These are phyloP conservation scores for Curvularia lunata DNA, from an alignment of 2,329 filamentous ascomycete genomes.

Conservation along the genomic window DNA sequence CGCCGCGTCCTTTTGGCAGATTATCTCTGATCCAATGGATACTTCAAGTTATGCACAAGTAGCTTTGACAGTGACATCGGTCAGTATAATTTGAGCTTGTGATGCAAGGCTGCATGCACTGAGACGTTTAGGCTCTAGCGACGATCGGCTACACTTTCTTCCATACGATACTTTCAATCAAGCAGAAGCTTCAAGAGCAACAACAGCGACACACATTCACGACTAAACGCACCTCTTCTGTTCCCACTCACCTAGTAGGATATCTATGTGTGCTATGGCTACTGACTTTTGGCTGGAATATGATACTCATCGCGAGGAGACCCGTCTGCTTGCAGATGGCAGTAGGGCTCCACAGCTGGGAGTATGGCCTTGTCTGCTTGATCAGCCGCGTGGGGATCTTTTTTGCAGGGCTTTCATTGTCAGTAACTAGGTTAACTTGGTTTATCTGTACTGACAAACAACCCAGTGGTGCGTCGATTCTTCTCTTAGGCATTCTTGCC, in stretches of 20 bases:
- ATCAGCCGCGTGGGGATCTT: slow-evolving; percentile 39
- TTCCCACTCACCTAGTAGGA: slow-evolving; percentile 42
- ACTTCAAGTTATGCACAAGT: slow-evolving; percentile 38
- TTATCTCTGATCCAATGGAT: slow-evolving; percentile 38
- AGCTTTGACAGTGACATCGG: slow-evolving; percentile 42
- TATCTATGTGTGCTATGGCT: slow-evolving; percentile 47
- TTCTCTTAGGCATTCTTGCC: slow-evolving; percentile 44
- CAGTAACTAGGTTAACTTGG: slow-evolving; percentile 12
- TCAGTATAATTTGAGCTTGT: slow-evolving; percentile 22
- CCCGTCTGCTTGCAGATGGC: slow-evolving; percentile 39
- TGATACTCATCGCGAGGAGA: slow-evolving; percentile 48
- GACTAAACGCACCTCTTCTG: slow-evolving; percentile 41
- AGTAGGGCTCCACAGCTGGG: slow-evolving; percentile 38
- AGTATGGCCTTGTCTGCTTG: slow-evolving; percentile 41
- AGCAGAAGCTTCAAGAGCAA: slow-evolving; percentile 40
- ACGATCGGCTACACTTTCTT: slow-evolving; percentile 45
- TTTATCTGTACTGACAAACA: slow-evolving; percentile 3
- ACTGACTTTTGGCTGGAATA: slow-evolving; percentile 49
- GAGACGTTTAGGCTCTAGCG: slow-evolving; percentile 35
- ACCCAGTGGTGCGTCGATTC: slow-evolving; percentile 39
- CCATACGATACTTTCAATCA: slow-evolving; percentile 45
- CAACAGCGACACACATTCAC: slow-evolving; percentile 30
- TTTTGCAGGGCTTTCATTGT: slow-evolving; percentile 46
- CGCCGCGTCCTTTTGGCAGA: slow-evolving; percentile 37
- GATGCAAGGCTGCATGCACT: neutral